phyloP scores from a whole-genome alignment of 2,329 filamentous ascomycete genomes.

The Neofusicoccum laricinum region DNA sequence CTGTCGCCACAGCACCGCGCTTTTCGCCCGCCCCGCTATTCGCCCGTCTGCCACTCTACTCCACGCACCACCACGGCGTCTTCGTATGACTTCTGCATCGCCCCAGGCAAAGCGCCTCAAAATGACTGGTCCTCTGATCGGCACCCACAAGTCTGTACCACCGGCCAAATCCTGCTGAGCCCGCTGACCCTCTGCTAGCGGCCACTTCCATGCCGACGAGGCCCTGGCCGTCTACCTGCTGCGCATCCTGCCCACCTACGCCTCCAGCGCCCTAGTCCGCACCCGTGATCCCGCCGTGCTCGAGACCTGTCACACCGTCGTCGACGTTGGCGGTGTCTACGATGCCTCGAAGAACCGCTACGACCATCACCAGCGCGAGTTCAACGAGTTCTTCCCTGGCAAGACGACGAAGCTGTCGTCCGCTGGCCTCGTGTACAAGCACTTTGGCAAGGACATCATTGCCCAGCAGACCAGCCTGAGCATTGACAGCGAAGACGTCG shows the following conservation, averaged over 20 bases:
- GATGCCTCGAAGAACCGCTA: slow-evolving; percentile 73
- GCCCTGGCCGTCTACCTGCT: slow-evolving; percentile 96
- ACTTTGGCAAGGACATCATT: slow-evolving; percentile 86
- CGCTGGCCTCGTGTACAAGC: slow-evolving; percentile 91
- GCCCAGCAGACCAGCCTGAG: slow-evolving; percentile 60
- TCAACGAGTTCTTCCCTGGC: slow-evolving; percentile 78
- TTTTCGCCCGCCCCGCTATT: slow-evolving; percentile 3
- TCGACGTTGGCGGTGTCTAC: slow-evolving; percentile 97
- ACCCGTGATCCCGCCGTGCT: slow-evolving; percentile 81
- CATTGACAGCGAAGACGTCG: slow-evolving; percentile 64
- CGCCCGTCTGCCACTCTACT: background rate
- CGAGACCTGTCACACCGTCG: slow-evolving; percentile 84
- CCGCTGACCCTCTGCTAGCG: slow-evolving; percentile 45
- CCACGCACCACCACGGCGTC: slow-evolving; percentile 32
- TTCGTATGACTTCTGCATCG: slow-evolving; percentile 23
- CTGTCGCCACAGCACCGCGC: background rate
- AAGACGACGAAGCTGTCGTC: slow-evolving; percentile 85
- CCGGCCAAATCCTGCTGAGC: background rate
- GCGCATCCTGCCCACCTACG: slow-evolving; percentile 79
- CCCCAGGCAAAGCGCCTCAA: slow-evolving; percentile 75
- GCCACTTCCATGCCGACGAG: slow-evolving; percentile 98
- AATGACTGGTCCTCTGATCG: slow-evolving; percentile 68
- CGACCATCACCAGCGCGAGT: slow-evolving; percentile 96
- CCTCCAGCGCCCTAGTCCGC: slow-evolving; percentile 70
- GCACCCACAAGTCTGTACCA: slow-evolving; percentile 72